Percentiles rank a stretch among this genome's conserved stretches.
Conservation (phyloP, 1,139 yeast genomes). For the Blastobotrys elegans region DNA sequence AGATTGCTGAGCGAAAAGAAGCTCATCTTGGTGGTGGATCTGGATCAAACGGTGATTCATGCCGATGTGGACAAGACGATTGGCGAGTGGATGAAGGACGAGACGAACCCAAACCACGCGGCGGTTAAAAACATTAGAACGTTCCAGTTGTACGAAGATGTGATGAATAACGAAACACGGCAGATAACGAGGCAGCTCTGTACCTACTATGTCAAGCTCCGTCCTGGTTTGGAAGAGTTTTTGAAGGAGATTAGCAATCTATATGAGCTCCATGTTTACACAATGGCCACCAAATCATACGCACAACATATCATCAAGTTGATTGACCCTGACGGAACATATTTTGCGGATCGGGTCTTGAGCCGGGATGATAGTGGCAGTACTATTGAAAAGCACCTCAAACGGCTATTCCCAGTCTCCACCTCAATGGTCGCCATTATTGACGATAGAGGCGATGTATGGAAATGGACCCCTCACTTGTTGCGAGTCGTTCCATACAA, state of each 20-base stretch:
- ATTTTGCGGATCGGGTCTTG: conserved; percentile 85
- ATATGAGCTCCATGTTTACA: conserved; percentile 90
- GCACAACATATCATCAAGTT: conserved; percentile 87
- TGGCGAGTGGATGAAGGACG: conserved; percentile 92
- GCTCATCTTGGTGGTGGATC: conserved; percentile 86
- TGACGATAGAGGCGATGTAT: conserved; percentile 97
- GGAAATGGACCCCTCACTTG: conserved; percentile 95
- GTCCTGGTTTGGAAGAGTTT: conserved; percentile 82
- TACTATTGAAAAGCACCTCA: conserved; percentile 79
- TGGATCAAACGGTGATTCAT: conserved; percentile 96
- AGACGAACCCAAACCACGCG: conserved; percentile 75
- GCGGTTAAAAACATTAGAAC: conserved; percentile 76
- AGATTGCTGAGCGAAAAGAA: conserved; percentile 59
- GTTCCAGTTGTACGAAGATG: conserved; percentile 75
- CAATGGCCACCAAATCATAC: conserved; percentile 98
- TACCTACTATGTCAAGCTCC: conserved; percentile 86
- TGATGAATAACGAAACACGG: conserved; percentile 35
- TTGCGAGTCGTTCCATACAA: conserved; percentile 93
- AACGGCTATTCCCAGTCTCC: conserved; percentile 89
- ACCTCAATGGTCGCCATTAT: conserved; percentile 95
- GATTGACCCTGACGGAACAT: conserved; percentile 82
- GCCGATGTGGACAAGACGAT: conserved; percentile 98
- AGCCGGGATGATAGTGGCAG: conserved; percentile 96
- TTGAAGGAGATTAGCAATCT: conserved; percentile 55
- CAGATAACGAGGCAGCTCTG: conserved; percentile 39